Conservation (phyloP, 2,329 filamentous ascomycete genomes). For the Dothideomycetidae sp. region DNA sequence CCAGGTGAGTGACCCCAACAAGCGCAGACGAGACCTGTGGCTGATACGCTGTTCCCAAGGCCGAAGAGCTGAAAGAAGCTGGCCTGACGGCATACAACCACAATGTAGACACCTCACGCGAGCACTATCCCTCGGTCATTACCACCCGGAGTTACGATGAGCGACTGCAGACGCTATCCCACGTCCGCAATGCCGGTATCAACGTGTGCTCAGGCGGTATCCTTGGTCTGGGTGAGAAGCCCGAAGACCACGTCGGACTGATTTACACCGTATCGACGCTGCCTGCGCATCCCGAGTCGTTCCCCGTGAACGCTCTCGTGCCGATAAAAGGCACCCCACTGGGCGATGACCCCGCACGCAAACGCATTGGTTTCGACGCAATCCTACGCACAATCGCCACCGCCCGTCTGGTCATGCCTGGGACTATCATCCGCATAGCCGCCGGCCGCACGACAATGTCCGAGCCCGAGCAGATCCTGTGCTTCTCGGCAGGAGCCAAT, state of each 20-base stretch:
- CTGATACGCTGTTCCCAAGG: slow-evolving; percentile 42
- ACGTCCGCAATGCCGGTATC: slow-evolving; percentile 75
- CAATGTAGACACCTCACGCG: slow-evolving; percentile 79
- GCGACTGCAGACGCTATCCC: slow-evolving; percentile 60
- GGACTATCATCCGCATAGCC: slow-evolving; percentile 73
- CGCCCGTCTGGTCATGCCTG: slow-evolving; percentile 67
- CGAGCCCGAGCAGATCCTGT: slow-evolving; percentile 73
- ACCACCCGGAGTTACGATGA: slow-evolving; percentile 80
- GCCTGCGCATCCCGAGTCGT: slow-evolving; percentile 72
- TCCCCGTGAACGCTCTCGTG: slow-evolving; percentile 82
- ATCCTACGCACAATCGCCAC: slow-evolving; percentile 74
- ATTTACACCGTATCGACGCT: slow-evolving; percentile 71
- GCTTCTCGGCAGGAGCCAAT: slow-evolving; percentile 83
- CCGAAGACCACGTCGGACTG: slow-evolving; percentile 66
- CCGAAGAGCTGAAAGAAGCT: slow-evolving; percentile 66
- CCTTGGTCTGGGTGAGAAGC: slow-evolving; percentile 66
- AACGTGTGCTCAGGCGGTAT: slow-evolving; percentile 87
- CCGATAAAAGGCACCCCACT: slow-evolving; percentile 83
- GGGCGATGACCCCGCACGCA: slow-evolving; percentile 41
- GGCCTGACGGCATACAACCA: slow-evolving; percentile 89
- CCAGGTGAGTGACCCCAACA: slow-evolving; percentile 5
- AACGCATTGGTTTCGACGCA: slow-evolving; percentile 60
- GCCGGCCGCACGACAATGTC: slow-evolving; percentile 71
- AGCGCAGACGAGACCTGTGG: background rate
- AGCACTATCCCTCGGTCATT: slow-evolving; percentile 79